Base-by-base conservation (phyloP, 108 stramenopile species). In the Discostella pseudostelligera region DNA sequence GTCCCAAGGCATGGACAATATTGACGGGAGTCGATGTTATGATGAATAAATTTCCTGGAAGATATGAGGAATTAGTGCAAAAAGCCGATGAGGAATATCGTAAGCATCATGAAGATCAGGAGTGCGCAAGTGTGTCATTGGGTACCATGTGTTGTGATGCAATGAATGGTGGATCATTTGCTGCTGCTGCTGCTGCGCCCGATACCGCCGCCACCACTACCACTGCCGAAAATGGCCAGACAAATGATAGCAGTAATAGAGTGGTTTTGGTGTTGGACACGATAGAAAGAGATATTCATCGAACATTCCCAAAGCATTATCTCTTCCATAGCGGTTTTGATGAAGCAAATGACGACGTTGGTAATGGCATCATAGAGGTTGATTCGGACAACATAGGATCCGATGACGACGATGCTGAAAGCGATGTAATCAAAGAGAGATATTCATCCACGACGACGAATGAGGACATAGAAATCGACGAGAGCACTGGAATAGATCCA, bases 261-360 rank as follows among this genome's bases (percentile, higher is more conserved):
- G 25, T 44, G 50, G 42, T 37, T 7, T 13, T 19, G 1, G 61
- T 70, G 4, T 56, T 70, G 43, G 88, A 89, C 39, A 89, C 87
- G 39, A 97, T 96, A 61, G 88, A 91, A 36, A 74, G 90, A 19
- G 96, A 97, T 70, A 84, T 97, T 48, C 76, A 83, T 67, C 83
- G 96, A 19, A 97, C 96, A 22, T 97, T 83, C 70, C 96, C 96
- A 13, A 84, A 84, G 32, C 93, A 95, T 65, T 78, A 72, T 29
- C 57, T 93, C 57, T 97, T 97, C 76, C 75, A 71, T 62, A 76
- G 83, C 51, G 64, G 44, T 57, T 63, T 36, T n/a, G 72, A 71
- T n/a, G 59, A 66, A 32, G 32, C 19, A 62, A 74, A 61, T 26
- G 72, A 39, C 10, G 53, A 64, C 3, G 32, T 48, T 20, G 40